These are phyloP conservation scores for Phellinidium pouzarii DNA, from an alignment of 1,284 basidiomycete genomes.

Conservation along the genomic window DNA sequence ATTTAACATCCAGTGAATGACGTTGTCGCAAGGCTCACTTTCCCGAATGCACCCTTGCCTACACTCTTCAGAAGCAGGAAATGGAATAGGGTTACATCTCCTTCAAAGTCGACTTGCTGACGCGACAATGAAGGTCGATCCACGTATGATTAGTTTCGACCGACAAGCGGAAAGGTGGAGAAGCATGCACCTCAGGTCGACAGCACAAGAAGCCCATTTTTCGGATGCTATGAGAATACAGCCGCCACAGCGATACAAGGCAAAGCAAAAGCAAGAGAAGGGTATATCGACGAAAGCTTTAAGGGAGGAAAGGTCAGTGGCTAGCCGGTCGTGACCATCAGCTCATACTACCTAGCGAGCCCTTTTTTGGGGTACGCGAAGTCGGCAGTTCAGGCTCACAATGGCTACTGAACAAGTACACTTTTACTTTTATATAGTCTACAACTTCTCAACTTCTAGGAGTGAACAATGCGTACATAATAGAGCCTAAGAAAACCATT, in stretches of 20 bases:
- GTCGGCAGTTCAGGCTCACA: not conserved
- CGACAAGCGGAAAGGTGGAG: constrained; percentile 6
- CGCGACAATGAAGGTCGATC: constrained; percentile 6
- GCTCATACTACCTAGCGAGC: too few species aligned
- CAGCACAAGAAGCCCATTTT: constrained; percentile 83
- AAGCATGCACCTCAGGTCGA: constrained; percentile 57
- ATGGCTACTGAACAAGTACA: not conserved
- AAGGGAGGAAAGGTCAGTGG: not conserved
- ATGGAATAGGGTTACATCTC: constrained; percentile 95
- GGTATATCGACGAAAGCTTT: not conserved
- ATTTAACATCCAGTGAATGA: constrained; percentile 13
- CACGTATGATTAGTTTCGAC: constrained; percentile 6
- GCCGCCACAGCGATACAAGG: not conserved
- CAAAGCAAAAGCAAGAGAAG: not conserved
- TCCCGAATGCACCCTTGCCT: constrained; percentile 97
- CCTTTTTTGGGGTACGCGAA: not conserved
- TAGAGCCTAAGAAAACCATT: constrained; percentile 62
- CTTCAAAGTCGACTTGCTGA: constrained; percentile 96
- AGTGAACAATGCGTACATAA: constrained; percentile 34
- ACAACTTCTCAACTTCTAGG: not conserved
- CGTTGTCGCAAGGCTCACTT: constrained; percentile 46
- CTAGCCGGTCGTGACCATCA: not conserved
- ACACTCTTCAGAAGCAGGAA: constrained; percentile 92
- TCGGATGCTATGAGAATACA: not conserved
- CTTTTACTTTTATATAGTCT: not conserved